A percentile compares a stretch with the other conserved stretches of the same genome.
Evolutionary conservation across 2,329 filamentous ascomycete species (phyloP).

Genomic region (Aspergillus oerlinghausenensis): DNA sequence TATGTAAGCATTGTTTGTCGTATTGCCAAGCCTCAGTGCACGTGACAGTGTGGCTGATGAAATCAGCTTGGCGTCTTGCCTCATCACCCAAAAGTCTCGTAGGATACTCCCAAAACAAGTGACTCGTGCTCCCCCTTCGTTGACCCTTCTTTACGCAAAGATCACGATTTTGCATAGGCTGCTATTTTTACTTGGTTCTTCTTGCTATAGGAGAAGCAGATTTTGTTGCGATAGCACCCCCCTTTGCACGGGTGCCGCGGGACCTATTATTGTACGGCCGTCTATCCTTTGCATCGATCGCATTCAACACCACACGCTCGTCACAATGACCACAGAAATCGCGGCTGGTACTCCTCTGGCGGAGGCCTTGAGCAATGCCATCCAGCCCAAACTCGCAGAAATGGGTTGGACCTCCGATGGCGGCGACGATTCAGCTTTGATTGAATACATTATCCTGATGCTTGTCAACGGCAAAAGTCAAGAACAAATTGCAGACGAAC

Average conservation of each 20-base stretch:
- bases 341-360: constrained; percentile 76
- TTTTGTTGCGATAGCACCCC: neutral
- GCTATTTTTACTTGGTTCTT: neutral
- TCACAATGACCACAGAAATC: constrained; percentile 70
- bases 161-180: neutral
- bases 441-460: constrained; percentile 97
- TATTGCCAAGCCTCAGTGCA: constrained; percentile 3
- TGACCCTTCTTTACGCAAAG: neutral
- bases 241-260: constrained; percentile 15
- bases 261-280: constrained; percentile 3
- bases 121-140: neutral
- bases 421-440: constrained; percentile 74
- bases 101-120: neutral
- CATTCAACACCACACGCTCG: constrained; percentile 11
- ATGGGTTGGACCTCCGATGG: constrained; percentile 85
- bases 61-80: constrained; percentile 15
- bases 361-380: constrained; percentile 72
- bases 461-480: constrained; percentile 91
- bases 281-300: constrained; percentile 3
- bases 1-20: constrained; percentile 5
- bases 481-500: constrained; percentile 80
- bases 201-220: neutral
- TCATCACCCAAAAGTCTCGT: constrained; percentile 16
- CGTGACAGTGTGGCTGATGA: constrained; percentile 11
- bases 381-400: constrained; percentile 88